Evolutionary conservation across 192 early-diverging fungal genomes (phyloP), one percentile per base, ranked within the genome.

Genomic region (Umbelopsis ramanniana): DNA sequence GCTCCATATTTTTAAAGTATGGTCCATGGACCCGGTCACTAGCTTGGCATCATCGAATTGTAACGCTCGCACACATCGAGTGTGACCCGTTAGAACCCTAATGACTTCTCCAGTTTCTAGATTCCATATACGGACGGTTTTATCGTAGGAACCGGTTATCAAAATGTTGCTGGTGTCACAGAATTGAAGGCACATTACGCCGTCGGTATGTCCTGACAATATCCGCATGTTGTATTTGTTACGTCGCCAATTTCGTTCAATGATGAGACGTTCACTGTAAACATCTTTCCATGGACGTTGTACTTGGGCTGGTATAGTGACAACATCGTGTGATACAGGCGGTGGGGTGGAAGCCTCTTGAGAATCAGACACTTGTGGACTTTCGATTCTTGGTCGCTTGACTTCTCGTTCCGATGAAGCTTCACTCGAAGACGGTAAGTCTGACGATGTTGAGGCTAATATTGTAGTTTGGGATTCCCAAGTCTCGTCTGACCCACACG

Each of bases 21-120:
- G 81, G 72, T 99, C 97, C 83, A 96, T 90, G 6, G 96, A 96
- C 38, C 95, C 94, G 17, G 95, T 93, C 21, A 99, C 89, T 52
- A 99, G 86, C 84, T 95, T 97, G 68, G 85, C 87, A 37, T 98
- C 93, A 79, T 99, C 97, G 78, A 98, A 96, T 69, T 99, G 94
- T 4, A 98, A 81, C 0, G 93, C 93, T 14, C 93, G 89, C 4
- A 99, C 92, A 55, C 92, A 90, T 48, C 91, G 84, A 2, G 89
- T 90, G 78, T 98, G 96, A n/a, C 97, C 97, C 1, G 80, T 85
- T 2, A 98, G 84, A 9, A 89, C 85, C 26, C 89, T 88, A 21
- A 97, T 81, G 53, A 90, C 85, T 72, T 91, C 89, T n/a, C 93
- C 89, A 0, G 94, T 93, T 63, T 96, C 91, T 1, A 92, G 77